Percentiles rank a stretch among this genome's conserved stretches.
These are phyloP conservation scores for Aspergillus ostianus DNA, from an alignment of 495 filamentous ascomycete species.

Conservation along the genomic window DNA sequence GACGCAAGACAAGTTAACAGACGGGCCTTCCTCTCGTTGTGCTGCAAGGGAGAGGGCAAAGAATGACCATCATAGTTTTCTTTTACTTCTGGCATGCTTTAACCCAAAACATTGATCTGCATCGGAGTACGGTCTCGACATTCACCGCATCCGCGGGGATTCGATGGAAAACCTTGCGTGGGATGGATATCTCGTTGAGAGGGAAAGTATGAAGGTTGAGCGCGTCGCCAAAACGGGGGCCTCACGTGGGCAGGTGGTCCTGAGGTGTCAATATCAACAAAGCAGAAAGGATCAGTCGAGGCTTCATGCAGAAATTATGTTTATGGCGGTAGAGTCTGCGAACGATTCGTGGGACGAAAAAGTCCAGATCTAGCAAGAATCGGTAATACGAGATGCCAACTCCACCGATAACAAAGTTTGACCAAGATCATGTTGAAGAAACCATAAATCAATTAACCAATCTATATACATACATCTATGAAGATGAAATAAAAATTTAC, in stretches of 20 bases:
- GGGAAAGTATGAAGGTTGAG: no score
- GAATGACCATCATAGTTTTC: background rate
- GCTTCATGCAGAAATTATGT: no score
- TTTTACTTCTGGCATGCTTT: no score
- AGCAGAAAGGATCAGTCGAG: no score
- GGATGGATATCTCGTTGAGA: no score
- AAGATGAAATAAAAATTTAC: slow-evolving; percentile 26
- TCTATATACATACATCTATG: slow-evolving; percentile 14
- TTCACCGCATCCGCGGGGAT: background rate
- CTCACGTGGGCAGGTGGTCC: background rate
- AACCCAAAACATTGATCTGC: no score
- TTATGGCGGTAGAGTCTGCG: no score
- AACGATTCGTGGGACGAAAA: no score
- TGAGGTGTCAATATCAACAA: no score
- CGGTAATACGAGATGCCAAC: no score
- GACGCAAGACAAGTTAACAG: background rate
- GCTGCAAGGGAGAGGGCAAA: background rate
- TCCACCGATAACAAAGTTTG: background rate
- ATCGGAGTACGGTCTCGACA: background rate
- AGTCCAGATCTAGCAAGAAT: no score
- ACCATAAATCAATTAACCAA: slow-evolving; percentile 11
- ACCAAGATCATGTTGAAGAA: slow-evolving; percentile 8
- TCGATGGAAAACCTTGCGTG: no score
- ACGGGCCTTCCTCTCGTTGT: background rate
- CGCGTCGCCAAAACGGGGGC: background rate